These are phyloP conservation scores for Xanthoconium purpureum DNA, from an alignment of 768 basidiomycete species.

Conservation along the genomic window DNA sequence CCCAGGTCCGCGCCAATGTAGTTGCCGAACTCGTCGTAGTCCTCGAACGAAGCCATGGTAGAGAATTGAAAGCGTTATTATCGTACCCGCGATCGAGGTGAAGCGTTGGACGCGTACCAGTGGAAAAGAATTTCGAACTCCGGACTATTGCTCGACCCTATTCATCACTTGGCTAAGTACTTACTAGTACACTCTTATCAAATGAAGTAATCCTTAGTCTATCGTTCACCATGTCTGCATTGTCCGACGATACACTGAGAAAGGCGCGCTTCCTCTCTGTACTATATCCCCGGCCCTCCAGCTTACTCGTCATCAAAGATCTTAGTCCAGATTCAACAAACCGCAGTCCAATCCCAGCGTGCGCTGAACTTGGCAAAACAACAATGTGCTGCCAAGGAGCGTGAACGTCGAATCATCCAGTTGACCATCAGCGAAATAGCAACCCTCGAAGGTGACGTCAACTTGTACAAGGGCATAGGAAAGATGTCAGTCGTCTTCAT, in stretches of 20 bases:
- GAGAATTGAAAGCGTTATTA: not conserved
- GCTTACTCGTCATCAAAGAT: conserved; percentile 53
- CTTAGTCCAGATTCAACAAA: conserved; percentile 88
- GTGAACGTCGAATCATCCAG: conserved; percentile 86
- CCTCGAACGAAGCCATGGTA: conserved; percentile 60
- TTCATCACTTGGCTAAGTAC: no score
- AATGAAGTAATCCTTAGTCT: conserved; percentile 1
- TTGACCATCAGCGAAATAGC: conserved; percentile 84
- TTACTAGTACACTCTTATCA: conserved; percentile 8
- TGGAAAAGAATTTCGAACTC: conserved; percentile 35
- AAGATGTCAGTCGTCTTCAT: conserved; percentile 64
- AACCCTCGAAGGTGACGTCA: conserved; percentile 66
- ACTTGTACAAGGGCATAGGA: conserved; percentile 91
- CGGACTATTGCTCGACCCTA: conserved; percentile 9
- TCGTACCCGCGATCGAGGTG: conserved; percentile 6
- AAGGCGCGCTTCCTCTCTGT: conserved; percentile 47
- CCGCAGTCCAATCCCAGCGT: conserved; percentile 81
- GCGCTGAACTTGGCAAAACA: conserved; percentile 70
- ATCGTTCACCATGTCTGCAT: conserved; percentile 42
- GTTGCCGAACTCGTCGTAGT: conserved; percentile 95
- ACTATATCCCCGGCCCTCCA: not conserved
- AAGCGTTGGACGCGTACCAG: conserved; percentile 21
- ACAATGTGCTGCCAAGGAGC: conserved; percentile 77
- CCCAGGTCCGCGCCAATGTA: conserved; percentile 95
- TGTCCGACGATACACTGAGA: conserved; percentile 79